phyloP scores from a whole-genome alignment of 768 basidiomycete genomes.

The Lactarius indigo region DNA sequence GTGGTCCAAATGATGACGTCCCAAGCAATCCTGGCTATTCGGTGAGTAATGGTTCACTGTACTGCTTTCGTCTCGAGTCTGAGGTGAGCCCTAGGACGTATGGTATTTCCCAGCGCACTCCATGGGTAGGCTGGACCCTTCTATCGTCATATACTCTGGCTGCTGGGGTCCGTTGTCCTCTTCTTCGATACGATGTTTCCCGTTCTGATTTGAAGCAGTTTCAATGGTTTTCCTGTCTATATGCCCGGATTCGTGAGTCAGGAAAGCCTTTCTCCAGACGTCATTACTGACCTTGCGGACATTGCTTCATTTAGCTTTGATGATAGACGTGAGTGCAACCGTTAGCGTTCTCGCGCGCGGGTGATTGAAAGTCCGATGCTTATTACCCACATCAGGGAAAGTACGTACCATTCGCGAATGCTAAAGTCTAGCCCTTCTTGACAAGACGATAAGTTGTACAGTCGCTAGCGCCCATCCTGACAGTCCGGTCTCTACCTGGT shows the following conservation, averaged over 20 bases:
- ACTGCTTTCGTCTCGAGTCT: neutral
- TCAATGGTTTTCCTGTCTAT: conserved; percentile 56
- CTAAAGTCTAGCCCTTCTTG: neutral
- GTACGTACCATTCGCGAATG: conserved; percentile 27
- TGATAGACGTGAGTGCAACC: neutral
- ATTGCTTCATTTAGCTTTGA: conserved; percentile 18
- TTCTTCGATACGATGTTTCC: conserved; percentile 22
- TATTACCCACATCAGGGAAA: conserved; percentile 33
- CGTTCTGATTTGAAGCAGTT: conserved; percentile 33
- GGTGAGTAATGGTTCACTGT: conserved; percentile 36
- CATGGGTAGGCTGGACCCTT: conserved; percentile 39
- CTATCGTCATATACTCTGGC: conserved; percentile 38
- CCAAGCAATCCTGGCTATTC: conserved; percentile 58
- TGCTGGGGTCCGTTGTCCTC: conserved; percentile 39
- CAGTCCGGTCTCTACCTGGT: conserved; percentile 43
- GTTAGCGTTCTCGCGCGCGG: neutral
- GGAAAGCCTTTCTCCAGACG: conserved; percentile 1
- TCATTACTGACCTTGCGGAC: conserved; percentile 12
- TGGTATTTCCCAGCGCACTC: conserved; percentile 51
- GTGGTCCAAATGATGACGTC: conserved; percentile 63
- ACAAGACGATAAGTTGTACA: conserved; percentile 43
- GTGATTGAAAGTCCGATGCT: neutral
- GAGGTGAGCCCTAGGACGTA: conserved; percentile 42
- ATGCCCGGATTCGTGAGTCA: conserved; percentile 45
- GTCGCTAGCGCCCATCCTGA: conserved; percentile 31